phyloP scores from a whole-genome alignment of 495 filamentous ascomycete genomes.

The Penicillium egyptiacum region DNA sequence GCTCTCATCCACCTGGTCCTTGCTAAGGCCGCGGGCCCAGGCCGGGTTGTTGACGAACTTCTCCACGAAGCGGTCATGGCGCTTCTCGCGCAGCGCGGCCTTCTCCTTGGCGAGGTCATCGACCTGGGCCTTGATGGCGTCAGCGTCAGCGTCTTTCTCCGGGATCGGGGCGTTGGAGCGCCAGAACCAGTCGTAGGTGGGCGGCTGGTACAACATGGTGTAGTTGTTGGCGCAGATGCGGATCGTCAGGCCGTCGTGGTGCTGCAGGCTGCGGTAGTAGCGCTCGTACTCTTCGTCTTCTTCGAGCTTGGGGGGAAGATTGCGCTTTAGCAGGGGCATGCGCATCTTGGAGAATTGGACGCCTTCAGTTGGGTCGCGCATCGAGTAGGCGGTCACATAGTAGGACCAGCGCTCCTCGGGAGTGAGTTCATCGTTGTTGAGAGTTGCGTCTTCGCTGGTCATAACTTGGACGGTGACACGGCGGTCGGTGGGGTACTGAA shows the following conservation, averaged over 20 bases:
- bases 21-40: constrained; percentile 72
- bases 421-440: constrained; percentile 61
- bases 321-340: constrained; percentile 71
- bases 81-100: constrained; percentile 53
- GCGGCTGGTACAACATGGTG: constrained; percentile 73
- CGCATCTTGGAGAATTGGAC: constrained; percentile 62
- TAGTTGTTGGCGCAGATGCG: constrained; percentile 81
- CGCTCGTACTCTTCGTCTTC: constrained; percentile 51
- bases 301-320: constrained; percentile 59
- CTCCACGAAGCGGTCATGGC: constrained; percentile 64
- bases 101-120: constrained; percentile 47
- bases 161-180: constrained; percentile 33
- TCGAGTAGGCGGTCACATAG: constrained; percentile 88
- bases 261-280: constrained; percentile 55
- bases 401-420: constrained; percentile 75
- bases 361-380: constrained; percentile 86
- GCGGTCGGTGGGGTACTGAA: constrained; percentile 50
- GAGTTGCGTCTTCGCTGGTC: constrained; percentile 77
- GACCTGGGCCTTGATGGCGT: constrained; percentile 29
- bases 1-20: constrained; percentile 67
- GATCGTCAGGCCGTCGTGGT: constrained; percentile 72
- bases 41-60: constrained; percentile 70
- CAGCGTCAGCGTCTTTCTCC: constrained; percentile 25
- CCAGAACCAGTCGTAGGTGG: constrained; percentile 62
- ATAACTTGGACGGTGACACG: constrained; percentile 68